These are phyloP conservation scores for Hamamelis virginiana DNA, from an alignment of 164 flowering plant genomes.

Conservation along the genomic window DNA sequence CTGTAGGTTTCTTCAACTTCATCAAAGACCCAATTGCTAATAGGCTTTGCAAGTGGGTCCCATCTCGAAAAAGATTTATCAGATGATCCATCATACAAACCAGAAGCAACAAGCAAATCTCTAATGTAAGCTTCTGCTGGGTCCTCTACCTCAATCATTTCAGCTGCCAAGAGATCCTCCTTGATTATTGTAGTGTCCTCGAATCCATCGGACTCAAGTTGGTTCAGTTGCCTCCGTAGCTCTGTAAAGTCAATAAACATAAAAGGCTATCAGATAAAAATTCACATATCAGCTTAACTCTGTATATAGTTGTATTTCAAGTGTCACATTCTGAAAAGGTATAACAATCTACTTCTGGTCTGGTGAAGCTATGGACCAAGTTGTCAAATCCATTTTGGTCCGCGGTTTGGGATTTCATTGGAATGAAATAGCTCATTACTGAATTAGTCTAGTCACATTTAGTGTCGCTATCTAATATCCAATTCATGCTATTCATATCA, in stretches of 20 bases:
- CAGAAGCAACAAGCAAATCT: constrained; percentile 77
- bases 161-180: constrained; percentile 37
- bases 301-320: too few species aligned
- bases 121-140: constrained; percentile 56
- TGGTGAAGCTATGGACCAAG: too few species aligned
- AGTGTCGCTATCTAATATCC: too few species aligned
- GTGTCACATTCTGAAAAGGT: too few species aligned
- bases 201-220: constrained; percentile 42
- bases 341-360: too few species aligned
- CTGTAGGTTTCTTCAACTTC: constrained; percentile 66
- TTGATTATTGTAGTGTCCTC: constrained; percentile 31
- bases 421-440: too few species aligned
- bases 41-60: constrained; percentile 52
- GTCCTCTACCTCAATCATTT: constrained; percentile 44
- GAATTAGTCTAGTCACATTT: too few species aligned
- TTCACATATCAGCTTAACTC: too few species aligned
- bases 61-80: constrained; percentile 39
- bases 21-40: constrained; percentile 51
- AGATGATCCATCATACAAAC: constrained; percentile 57
- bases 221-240: constrained; percentile 64
- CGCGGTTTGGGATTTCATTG: too few species aligned
- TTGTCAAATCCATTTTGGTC: too few species aligned
- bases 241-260: constrained; percentile 42
- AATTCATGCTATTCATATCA: background rate
- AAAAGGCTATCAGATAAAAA: background rate